Evolutionary conservation across 2,329 filamentous ascomycete species (phyloP), one percentile per base, ranked within the genome.

Genomic region (Scedosporium boydii): DNA sequence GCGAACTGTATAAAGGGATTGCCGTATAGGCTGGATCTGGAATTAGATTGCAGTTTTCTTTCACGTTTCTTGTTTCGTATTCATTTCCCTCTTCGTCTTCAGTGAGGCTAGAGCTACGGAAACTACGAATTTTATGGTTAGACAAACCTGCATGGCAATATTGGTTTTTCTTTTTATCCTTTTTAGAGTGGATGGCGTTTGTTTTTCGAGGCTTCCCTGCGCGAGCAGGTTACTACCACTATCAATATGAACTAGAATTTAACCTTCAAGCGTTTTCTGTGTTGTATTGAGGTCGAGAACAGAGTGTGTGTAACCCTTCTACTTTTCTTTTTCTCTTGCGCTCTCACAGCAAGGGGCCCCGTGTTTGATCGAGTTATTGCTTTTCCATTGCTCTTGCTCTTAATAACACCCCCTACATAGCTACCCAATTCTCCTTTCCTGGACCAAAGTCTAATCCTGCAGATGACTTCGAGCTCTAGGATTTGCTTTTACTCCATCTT

Each of bases 141-240:
- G 48, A 53, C 48, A 21, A 12, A 21, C n/a, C 4, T 53, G n/a
- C 48, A 53, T 53, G 10, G 48, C 48, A 27, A 7, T 27, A 23
- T 26, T 9, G 55, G 26, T 46, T 64, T 62, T 56, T 41, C 56
- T 56, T 57, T 18, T 60, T 61, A 58, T n/a, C 7, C 41, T 42
- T 51, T 38, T 53, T 51, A 14, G 53, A 3, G 21, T 64, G 21
- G 29, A 21, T 59, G 42, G 29, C 29, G 41, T 51, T 59, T 63
- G 41, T 26, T n/a, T n/a, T 61, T 42, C 42, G 29, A 34, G 18
- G 5, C 21, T 46, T 61, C 41, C 23, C 44, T 44, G 3, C 18
- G n/a, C 16, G n/a, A 44, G 10, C 18, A 27, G n/a, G 14, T 61
- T 10, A 38, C 12, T 18, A 7, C 14, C 41, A 44, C 27, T 59